Percentiles rank a stretch among this genome's conserved stretches.
These are phyloP conservation scores for Leucocoprinus sp. DNA, from an alignment of 768 basidiomycete species.

Conservation along the genomic window DNA sequence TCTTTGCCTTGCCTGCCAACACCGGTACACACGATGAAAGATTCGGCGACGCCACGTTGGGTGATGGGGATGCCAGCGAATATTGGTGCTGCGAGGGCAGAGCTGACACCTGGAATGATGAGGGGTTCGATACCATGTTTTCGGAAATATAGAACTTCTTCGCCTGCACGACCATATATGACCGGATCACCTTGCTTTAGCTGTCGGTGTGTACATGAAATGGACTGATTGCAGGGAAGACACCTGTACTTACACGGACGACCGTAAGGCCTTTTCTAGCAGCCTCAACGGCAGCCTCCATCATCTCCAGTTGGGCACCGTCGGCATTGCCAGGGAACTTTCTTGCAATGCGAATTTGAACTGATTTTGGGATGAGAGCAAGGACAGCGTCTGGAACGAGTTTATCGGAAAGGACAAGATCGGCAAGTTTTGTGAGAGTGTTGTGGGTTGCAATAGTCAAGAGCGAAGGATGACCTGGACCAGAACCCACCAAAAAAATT, in stretches of 20 bases:
- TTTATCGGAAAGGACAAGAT: slow-evolving; percentile 92
- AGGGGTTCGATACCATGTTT: slow-evolving; percentile 74
- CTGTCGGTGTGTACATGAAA: slow-evolving; percentile 32
- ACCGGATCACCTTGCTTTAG: slow-evolving; percentile 99
- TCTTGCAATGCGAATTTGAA: slow-evolving; percentile 80
- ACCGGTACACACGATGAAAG: slow-evolving; percentile 86
- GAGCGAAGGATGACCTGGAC: slow-evolving; percentile 92
- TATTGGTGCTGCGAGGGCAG: slow-evolving; percentile 82
- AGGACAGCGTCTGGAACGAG: slow-evolving; percentile 89
- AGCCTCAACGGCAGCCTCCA: slow-evolving; percentile 82
- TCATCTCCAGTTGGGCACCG: slow-evolving; percentile 88
- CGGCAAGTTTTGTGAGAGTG: slow-evolving; percentile 70
- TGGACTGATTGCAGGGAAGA: not conserved
- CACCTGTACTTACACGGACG: slow-evolving; percentile 57
- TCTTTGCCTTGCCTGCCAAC: slow-evolving; percentile 82
- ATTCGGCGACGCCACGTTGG: slow-evolving; percentile 89
- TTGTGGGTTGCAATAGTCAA: slow-evolving; percentile 83
- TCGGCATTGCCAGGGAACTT: slow-evolving; percentile 99
- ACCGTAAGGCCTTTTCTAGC: slow-evolving; percentile 76
- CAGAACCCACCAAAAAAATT: slow-evolving; percentile 91
- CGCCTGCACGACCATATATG: slow-evolving; percentile 89
- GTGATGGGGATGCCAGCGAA: slow-evolving; percentile 92
- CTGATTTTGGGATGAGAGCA: slow-evolving; percentile 64
- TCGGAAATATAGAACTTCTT: slow-evolving; percentile 91
- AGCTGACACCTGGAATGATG: slow-evolving; percentile 84